Percentiles rank a stretch among this genome's conserved stretches.
Conservation (phyloP, 192 early-diverging fungal species). For the Backusella parvicylindrica region DNA sequence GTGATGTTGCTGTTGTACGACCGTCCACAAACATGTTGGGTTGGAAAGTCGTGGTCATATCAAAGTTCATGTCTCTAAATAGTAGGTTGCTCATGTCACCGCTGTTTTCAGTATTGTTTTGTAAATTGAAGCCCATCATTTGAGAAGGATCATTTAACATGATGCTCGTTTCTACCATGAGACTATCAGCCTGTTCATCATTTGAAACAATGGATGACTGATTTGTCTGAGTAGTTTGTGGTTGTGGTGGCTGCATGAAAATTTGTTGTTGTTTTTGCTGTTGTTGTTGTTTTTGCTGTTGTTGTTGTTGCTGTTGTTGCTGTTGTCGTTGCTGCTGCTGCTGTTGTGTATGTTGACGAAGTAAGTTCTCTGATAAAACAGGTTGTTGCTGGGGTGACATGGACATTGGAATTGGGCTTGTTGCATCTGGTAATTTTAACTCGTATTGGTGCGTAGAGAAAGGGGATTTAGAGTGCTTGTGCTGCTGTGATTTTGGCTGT, state of each 20-base stretch:
- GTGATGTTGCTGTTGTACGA: background rate
- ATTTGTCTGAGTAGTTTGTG: background rate
- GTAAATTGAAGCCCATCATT: slow-evolving; percentile 8
- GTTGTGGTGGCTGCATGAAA: background rate
- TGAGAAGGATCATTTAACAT: slow-evolving; percentile 23
- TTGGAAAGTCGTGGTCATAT: slow-evolving; percentile 8
- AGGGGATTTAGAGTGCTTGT: background rate
- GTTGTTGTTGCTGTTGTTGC: slow-evolving; percentile 14
- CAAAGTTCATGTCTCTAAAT: slow-evolving; percentile 19
- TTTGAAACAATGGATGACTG: background rate
- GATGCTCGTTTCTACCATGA: slow-evolving; percentile 20
- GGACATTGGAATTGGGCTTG: background rate
- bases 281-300: slow-evolving; percentile 14
- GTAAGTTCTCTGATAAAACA: background rate
- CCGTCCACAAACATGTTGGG: background rate
- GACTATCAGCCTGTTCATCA: background rate
- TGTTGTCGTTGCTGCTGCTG: slow-evolving; percentile 8
- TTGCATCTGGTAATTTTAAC: background rate
- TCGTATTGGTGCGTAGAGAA: background rate
- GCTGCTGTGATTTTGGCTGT: background rate
- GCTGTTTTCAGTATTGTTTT: background rate
- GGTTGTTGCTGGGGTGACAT: background rate
- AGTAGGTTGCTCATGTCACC: slow-evolving; percentile 17
- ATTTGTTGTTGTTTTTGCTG: slow-evolving; percentile 5
- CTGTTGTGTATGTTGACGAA: background rate